Evolutionary conservation across 371 early-diverging fungal species (phyloP).

Genomic region (Mucor saturninus): DNA sequence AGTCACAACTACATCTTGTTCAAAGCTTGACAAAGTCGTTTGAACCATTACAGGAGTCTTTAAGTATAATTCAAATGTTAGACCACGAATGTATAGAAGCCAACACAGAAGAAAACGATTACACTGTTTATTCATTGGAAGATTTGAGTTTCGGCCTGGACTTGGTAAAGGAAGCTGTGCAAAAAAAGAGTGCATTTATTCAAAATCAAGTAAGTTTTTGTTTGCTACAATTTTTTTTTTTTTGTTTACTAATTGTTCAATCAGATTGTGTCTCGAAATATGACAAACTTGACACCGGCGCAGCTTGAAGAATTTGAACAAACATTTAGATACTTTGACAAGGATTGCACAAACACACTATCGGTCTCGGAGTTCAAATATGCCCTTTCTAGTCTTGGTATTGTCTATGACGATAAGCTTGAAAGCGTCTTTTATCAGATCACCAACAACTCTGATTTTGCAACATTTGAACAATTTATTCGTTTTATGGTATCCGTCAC

Average conservation of each 20-base stretch:
- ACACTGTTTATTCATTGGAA: conserved; percentile 87
- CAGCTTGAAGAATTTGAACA: conserved; percentile 93
- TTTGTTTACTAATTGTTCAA: neutral
- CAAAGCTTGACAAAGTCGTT: conserved; percentile 43
- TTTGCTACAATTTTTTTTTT: neutral
- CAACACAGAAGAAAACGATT: conserved; percentile 92
- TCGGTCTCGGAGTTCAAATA: conserved; percentile 84
- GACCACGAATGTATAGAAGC: conserved; percentile 81
- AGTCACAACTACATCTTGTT: conserved; percentile 74
- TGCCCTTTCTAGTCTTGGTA: conserved; percentile 85
- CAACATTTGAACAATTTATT: conserved; percentile 89
- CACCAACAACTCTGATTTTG: conserved; percentile 61
- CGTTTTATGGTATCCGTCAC: conserved; percentile 85
- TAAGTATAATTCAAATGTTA: conserved; percentile 64
- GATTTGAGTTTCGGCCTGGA: conserved; percentile 88
- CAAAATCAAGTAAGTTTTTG: conserved; percentile 77
- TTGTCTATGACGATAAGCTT: conserved; percentile 75
- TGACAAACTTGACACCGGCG: conserved; percentile 90
- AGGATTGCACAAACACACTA: conserved; percentile 75
- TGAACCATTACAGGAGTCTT: conserved; percentile 55
- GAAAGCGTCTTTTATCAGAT: conserved; percentile 69
- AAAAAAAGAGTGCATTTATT: conserved; percentile 89
- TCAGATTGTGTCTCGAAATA: conserved; percentile 83
- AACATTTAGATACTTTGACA: conserved; percentile 91
- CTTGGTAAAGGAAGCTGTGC: conserved; percentile 75